phyloP scores from a whole-genome alignment of 768 basidiomycete genomes.

The Sistotremastrum niveocremeum region DNA sequence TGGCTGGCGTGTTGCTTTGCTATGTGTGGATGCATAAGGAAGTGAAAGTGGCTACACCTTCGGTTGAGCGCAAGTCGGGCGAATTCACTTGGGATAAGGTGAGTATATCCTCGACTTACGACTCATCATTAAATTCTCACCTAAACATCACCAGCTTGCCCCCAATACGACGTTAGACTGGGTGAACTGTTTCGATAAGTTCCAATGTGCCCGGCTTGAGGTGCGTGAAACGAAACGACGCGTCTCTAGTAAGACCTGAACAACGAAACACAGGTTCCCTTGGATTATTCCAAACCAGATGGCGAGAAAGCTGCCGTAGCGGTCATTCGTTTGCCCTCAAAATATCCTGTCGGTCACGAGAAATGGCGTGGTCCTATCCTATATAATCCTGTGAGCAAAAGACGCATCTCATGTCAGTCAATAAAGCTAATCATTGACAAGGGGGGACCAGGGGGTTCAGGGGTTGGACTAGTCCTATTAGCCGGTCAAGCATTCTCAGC shows the following conservation, averaged over 20 bases:
- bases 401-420: neutral
- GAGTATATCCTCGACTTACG: too few species aligned
- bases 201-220: constrained; percentile 16
- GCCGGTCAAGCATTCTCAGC: too few species aligned
- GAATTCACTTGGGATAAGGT: too few species aligned
- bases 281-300: constrained; percentile 28
- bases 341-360: constrained; percentile 13
- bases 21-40: too few species aligned
- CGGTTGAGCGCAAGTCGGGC: too few species aligned
- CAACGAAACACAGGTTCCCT: constrained; percentile 24
- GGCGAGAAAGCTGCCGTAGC: constrained; percentile 29
- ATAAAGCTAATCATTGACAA: neutral
- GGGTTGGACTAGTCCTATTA: constrained; percentile 20
- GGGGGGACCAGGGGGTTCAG: constrained; percentile 36
- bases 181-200: constrained; percentile 11
- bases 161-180: constrained; percentile 15
- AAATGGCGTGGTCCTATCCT: constrained; percentile 31
- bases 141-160: too few species aligned
- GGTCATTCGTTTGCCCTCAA: constrained; percentile 26
- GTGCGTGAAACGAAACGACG: constrained; percentile 5
- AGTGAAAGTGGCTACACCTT: too few species aligned
- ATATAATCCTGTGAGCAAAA: constrained; percentile 29
- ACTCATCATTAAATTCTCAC: too few species aligned
- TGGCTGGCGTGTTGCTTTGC: too few species aligned
- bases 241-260: neutral